Conservation (phyloP, 805 yeast species). For the Millerago galiae region DNA sequence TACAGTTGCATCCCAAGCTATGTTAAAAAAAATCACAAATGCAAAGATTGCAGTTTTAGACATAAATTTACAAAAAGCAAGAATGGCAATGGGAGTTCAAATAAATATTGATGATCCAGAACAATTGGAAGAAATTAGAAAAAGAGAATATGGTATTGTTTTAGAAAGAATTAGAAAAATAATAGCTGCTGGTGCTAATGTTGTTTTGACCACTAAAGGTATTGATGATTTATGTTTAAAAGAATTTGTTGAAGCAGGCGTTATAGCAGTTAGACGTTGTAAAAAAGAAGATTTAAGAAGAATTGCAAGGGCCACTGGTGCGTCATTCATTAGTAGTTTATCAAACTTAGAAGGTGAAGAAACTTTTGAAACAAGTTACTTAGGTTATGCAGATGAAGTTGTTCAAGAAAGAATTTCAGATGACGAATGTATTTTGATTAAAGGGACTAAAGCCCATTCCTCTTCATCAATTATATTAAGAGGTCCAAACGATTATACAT, state of each 20-base stretch:
- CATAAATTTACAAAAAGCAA: conserved; percentile 88
- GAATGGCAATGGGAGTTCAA: conserved; percentile 98
- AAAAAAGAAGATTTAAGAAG: conserved; percentile 94
- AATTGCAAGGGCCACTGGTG: conserved; percentile 98
- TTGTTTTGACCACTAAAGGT: conserved; percentile 91
- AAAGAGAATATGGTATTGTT: conserved; percentile 74
- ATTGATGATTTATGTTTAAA: conserved; percentile 98
- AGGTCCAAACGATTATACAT: conserved; percentile 91
- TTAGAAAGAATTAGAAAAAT: conserved; percentile 75
- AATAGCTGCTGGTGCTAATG: conserved; percentile 77
- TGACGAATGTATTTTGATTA: conserved; percentile 93
- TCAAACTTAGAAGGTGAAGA: conserved; percentile 94
- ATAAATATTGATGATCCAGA: conserved; percentile 97
- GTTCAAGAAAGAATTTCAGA: conserved; percentile 85
- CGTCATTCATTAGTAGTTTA: conserved; percentile 78
- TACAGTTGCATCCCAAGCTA: conserved; percentile 96
- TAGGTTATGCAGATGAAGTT: conserved; percentile 92
- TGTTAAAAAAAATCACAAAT: conserved; percentile 61
- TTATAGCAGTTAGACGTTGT: conserved; percentile 92
- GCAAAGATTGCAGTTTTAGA: conserved; percentile 90
- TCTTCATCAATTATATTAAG: conserved; percentile 87
- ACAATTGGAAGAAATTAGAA: conserved; percentile 89
- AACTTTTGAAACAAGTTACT: conserved; percentile 66
- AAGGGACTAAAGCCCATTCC: conserved; percentile 90
- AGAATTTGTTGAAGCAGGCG: conserved; percentile 79